These are phyloP conservation scores for Ophiostoma novo-ulmi DNA, from an alignment of 2,329 filamentous ascomycete genomes.

Conservation along the genomic window DNA sequence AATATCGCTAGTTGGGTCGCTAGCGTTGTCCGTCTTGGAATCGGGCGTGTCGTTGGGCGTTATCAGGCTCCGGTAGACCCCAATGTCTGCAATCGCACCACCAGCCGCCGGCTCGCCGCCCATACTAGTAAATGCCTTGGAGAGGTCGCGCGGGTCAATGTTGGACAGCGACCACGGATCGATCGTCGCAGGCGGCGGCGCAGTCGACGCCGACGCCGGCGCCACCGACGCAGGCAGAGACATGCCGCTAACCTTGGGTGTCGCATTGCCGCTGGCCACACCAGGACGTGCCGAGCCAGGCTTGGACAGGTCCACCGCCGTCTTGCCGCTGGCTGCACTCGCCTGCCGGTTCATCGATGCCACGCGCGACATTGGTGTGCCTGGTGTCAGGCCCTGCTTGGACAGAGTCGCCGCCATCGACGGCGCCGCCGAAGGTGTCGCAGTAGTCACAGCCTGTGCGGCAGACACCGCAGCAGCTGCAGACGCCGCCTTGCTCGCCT, in stretches of 20 bases:
- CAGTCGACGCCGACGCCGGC: slow-evolving; percentile 25
- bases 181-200: slow-evolving; percentile 22
- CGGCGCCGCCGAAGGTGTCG: slow-evolving; percentile 25
- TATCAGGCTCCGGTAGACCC: slow-evolving; percentile 46
- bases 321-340: slow-evolving; percentile 40
- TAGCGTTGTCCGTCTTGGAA: slow-evolving; percentile 54
- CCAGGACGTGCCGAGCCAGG: slow-evolving; percentile 28
- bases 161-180: slow-evolving; percentile 39
- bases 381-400: slow-evolving; percentile 43
- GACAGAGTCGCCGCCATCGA: slow-evolving; percentile 41
- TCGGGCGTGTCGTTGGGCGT: slow-evolving; percentile 62
- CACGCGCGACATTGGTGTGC: slow-evolving; percentile 50
- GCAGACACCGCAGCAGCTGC: slow-evolving; percentile 27
- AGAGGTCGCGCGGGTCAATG: slow-evolving; percentile 51
- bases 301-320: slow-evolving; percentile 29
- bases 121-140: slow-evolving; percentile 34
- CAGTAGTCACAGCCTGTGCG: slow-evolving; percentile 14
- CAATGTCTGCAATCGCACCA: slow-evolving; percentile 50
- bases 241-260: slow-evolving; percentile 26
- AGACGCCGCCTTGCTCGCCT: slow-evolving; percentile 43
- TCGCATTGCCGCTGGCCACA: background rate
- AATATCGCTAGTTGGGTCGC: slow-evolving; percentile 58
- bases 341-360: slow-evolving; percentile 47
- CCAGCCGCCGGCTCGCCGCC: slow-evolving; percentile 39
- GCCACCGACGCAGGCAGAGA: slow-evolving; percentile 13